phyloP scores from a whole-genome alignment of 352 stramenopile genomes.

The Phytophthora fragariaefolia region DNA sequence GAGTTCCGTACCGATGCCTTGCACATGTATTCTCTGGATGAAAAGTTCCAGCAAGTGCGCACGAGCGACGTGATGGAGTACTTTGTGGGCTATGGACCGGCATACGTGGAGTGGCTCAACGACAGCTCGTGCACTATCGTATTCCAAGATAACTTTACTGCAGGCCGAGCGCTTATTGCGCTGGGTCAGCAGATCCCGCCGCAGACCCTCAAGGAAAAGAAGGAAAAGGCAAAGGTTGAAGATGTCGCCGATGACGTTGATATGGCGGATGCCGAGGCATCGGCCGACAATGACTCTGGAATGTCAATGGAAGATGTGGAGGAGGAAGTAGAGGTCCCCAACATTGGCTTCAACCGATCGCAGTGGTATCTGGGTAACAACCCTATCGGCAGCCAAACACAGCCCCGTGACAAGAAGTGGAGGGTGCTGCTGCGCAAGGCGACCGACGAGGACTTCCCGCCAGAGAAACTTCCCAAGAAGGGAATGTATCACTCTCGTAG shows the following conservation, averaged over 20 bases:
- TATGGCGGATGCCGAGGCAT: slow-evolving; percentile 50
- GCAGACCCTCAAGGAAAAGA: slow-evolving; percentile 49
- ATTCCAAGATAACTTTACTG: slow-evolving; percentile 81
- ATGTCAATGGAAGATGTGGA: slow-evolving; percentile 36
- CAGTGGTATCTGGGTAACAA: slow-evolving; percentile 60
- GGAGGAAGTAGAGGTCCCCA: slow-evolving; percentile 45
- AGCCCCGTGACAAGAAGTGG: slow-evolving; percentile 68
- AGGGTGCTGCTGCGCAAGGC: slow-evolving; percentile 73
- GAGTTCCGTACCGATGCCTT: slow-evolving; percentile 71
- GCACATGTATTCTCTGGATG: slow-evolving; percentile 85
- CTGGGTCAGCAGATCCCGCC: slow-evolving; percentile 56
- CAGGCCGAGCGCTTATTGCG: slow-evolving; percentile 65
- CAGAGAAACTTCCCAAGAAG: slow-evolving; percentile 76
- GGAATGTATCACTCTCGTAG: slow-evolving; percentile 70
- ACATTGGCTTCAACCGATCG: slow-evolving; percentile 71
- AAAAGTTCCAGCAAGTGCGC: slow-evolving; percentile 80
- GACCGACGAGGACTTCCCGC: slow-evolving; percentile 79
- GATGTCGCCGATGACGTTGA: slow-evolving; percentile 44
- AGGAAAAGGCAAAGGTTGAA: slow-evolving; percentile 26
- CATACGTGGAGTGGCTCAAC: slow-evolving; percentile 91
- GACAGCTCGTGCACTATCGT: slow-evolving; percentile 86
- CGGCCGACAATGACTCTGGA: slow-evolving; percentile 24
- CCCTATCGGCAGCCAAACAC: slow-evolving; percentile 58
- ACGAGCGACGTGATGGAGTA: slow-evolving; percentile 83
- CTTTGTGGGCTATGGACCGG: slow-evolving; percentile 79